A percentile compares a stretch with the other conserved stretches of the same genome.
Evolutionary conservation across 352 stramenopile species (phyloP).

Genomic region (Globisporangium irregulare): DNA sequence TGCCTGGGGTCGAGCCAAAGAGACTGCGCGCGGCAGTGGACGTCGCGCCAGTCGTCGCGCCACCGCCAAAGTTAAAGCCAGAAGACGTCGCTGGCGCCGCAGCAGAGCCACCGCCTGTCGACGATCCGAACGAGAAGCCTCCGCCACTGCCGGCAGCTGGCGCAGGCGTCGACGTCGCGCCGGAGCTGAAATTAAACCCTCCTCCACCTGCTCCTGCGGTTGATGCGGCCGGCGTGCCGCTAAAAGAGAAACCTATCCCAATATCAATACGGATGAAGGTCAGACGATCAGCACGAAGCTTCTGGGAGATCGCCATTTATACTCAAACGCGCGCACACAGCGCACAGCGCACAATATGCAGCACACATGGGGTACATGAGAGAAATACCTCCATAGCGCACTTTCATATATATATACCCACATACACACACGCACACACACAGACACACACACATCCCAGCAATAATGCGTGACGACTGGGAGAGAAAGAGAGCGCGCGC

Average conservation of each 20-base stretch:
- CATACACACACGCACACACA: too few relatives aligned
- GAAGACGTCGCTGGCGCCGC: slow-evolving; percentile 7
- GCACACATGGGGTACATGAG: too few relatives aligned
- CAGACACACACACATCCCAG: background rate
- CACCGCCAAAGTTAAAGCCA: slow-evolving; percentile 14
- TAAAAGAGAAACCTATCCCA: slow-evolving; percentile 40
- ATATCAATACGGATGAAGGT: background rate
- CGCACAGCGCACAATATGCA: too few relatives aligned
- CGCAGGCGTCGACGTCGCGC: slow-evolving; percentile 15
- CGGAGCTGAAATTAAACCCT: slow-evolving; percentile 20
- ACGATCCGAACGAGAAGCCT: slow-evolving; percentile 30
- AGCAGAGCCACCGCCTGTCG: slow-evolving; percentile 16
- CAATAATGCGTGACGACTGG: background rate
- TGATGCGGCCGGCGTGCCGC: slow-evolving; percentile 21
- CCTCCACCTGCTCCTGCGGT: slow-evolving; percentile 4
- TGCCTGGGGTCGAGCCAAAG: slow-evolving; percentile 21
- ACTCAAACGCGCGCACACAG: too few relatives aligned
- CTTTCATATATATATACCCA: too few relatives aligned
- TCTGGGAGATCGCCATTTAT: too few relatives aligned
- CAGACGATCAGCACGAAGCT: background rate
- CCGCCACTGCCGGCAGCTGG: slow-evolving; percentile 14
- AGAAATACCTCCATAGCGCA: too few relatives aligned
- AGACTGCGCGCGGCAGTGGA: slow-evolving; percentile 20
- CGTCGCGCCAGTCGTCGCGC: background rate
- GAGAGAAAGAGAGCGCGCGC: background rate